Evolutionary conservation across 2,329 filamentous ascomycete genomes (phyloP), one percentile per base, ranked within the genome.

Genomic region (Hymenoscyphus fructigenus): DNA sequence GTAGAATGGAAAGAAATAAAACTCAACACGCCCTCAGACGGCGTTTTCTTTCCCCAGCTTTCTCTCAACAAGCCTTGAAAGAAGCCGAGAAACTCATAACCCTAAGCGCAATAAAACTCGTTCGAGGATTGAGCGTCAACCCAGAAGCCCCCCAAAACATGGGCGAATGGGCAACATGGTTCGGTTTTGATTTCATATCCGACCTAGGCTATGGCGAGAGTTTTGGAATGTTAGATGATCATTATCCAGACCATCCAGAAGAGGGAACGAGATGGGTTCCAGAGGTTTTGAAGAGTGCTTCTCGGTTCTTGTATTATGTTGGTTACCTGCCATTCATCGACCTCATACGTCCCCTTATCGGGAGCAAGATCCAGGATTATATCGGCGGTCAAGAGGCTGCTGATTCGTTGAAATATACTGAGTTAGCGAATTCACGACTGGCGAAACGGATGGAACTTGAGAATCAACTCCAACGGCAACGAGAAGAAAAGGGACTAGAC

Each of bases 201-300:
- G 79, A 81, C 64, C 73, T 82, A 41, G 76, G 79, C 0, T 82
- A 81, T 66, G 79, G 79, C 1, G 75, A 79, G 62, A 75, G 77
- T 3, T 80, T 79, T 67, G 72, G 70, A 5, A 74, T 72, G 64
- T 65, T 78, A 20, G 66, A 67, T 20, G 63, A 64, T n/a, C 44
- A 66, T 36, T 10, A 36, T 5, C 34, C 10, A 12, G 9, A 36
- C 34, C 34, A 36, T 14, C 34, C 34, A 36, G 14, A 36, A 3
- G 34, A 2, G 7, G 66, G 65, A 3, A 65, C 60, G 20, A 36
- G 44, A 29, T 66, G 64, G 66, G 57, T 68, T 26, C 66, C 64
- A n/a, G 57, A 56, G 6, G 59, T 65, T 3, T 50, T 68, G 17
- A 65, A 68, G 17, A 57, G 36, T 26, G 64, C 66, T 55, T 65